Base-by-base conservation (phyloP, 2,329 filamentous ascomycete genomes). In the Colletotrichum sublineola region DNA sequence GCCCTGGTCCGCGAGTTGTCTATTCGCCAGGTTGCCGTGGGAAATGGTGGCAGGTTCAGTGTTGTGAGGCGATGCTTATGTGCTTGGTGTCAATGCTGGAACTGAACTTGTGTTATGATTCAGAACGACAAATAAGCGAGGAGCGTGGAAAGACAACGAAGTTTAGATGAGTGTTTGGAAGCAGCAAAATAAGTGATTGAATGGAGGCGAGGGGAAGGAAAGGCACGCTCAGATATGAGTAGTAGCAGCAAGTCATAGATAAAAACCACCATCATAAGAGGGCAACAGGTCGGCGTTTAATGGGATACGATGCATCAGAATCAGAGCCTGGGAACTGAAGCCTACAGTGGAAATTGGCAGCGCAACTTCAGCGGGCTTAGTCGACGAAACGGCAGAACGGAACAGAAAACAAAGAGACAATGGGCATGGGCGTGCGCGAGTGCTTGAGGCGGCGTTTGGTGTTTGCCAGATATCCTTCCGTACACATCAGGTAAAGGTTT, bases 251-350 rank as follows among this genome's bases (percentile, higher is more conserved):
- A 24, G 24, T 24, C n/a, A n/a, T n/a, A n/a, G n/a, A n/a, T 24
- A 24, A 24, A 24, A 24, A 24, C 24, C 24, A 24, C 24, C 24
- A 24, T 24, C 24, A 24, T 24, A 24, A 24, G 24, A 24, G 69
- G 66, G 69, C 67, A 66, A 33, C 66, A 24, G 18, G 40, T 57
- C 44, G 36, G 66, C 63, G 69, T 69, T 72, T 70, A 70, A 69
- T 70, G 69, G 58, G 58, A 50, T 44, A 24, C 24, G 24, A 24
- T 24, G 24, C 24, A 24, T 24, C 24, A 24, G 24, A 24, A 24
- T 24, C 2, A 20, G 18, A 56, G n/a, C 38, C 36, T 44, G 57
- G 67, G 36, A 33, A 58, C 18, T 60, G 50, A 5, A 40, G 58
- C 24, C 48, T 56, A 33, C 14, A 36, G 64, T 53, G 69, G 52